Evolutionary conservation across 805 yeast species (phyloP).

Genomic region (Yarrowia sp.): DNA sequence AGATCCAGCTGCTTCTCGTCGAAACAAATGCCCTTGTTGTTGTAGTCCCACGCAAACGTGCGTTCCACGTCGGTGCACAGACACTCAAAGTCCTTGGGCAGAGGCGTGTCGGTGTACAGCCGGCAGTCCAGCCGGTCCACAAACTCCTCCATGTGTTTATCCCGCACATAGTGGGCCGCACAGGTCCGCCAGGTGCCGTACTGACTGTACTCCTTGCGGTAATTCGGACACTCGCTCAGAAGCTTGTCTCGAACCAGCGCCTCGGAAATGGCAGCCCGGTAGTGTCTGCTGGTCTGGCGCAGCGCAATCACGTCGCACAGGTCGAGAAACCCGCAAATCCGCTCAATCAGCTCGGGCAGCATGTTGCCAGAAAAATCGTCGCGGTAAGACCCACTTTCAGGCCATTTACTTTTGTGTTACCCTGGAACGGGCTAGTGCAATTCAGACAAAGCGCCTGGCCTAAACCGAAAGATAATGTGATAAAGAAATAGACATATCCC

Average conservation of each 20-base stretch:
- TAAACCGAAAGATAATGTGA: too few species aligned
- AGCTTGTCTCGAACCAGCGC: not conserved
- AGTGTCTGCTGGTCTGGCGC: not conserved
- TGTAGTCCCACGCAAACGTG: slow-evolving; percentile 24
- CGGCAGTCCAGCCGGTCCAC: not conserved
- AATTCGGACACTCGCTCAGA: not conserved
- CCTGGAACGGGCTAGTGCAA: too few species aligned
- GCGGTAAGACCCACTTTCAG: too few species aligned
- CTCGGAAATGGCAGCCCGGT: not conserved
- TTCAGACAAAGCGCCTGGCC: too few species aligned
- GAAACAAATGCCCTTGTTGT: slow-evolving; percentile 16
- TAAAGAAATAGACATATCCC: too few species aligned
- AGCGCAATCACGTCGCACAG: not conserved
- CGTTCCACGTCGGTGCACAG: slow-evolving; percentile 14
- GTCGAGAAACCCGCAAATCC: not conserved
- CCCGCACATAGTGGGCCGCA: not conserved
- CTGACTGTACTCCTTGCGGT: slow-evolving; percentile 2
- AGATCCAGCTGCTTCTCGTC: slow-evolving; percentile 4
- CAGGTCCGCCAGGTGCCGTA: not conserved
- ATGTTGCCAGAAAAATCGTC: not conserved
- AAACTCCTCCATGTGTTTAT: not conserved
- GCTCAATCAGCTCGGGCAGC: slow-evolving; percentile 7
- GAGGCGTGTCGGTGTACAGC: not conserved
- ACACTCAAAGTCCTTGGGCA: not conserved
- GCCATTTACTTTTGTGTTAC: too few species aligned